A percentile compares a stretch with the other conserved stretches of the same genome.
These are phyloP conservation scores for Penicillium canariense DNA, from an alignment of 495 filamentous ascomycete genomes.

Conservation along the genomic window DNA sequence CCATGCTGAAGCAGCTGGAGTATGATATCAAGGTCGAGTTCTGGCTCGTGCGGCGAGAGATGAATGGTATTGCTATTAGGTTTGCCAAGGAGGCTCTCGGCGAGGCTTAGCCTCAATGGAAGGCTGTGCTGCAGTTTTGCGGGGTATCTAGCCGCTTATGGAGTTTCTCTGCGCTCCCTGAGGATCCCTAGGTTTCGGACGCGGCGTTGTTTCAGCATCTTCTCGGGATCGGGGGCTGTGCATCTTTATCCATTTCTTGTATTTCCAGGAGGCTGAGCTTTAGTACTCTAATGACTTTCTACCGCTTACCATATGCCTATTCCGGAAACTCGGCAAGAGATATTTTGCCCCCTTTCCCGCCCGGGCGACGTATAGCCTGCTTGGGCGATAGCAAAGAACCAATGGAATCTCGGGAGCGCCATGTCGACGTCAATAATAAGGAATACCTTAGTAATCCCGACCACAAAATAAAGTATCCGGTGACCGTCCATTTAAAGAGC, in stretches of 20 bases:
- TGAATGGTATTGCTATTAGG: neutral
- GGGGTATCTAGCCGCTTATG: neutral
- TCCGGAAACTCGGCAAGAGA: neutral
- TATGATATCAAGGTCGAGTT: slow-evolving; percentile 9
- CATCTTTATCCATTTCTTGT: neutral
- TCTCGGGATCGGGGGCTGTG: neutral
- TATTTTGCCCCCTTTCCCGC: neutral
- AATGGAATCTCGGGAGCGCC: neutral
- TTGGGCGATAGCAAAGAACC: neutral
- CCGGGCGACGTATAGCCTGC: neutral
- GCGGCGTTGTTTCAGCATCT: neutral
- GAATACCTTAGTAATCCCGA: neutral
- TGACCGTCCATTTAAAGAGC: neutral
- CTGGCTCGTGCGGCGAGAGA: slow-evolving; percentile 11
- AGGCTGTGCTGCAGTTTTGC: neutral
- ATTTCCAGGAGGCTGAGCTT: neutral
- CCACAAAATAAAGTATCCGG: neutral
- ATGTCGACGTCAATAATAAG: slow-evolving; percentile 1
- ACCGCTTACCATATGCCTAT: neutral
- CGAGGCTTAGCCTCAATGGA: neutral
- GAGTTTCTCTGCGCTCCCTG: neutral
- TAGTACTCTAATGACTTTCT: neutral
- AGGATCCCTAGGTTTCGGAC: neutral
- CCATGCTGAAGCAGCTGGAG: slow-evolving; percentile 9
- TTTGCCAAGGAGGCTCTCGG: neutral